A percentile compares a stretch with the other conserved stretches of the same genome.
Evolutionary conservation across 306 rosid genomes (phyloP).

Genomic region (Quercus gilva): DNA sequence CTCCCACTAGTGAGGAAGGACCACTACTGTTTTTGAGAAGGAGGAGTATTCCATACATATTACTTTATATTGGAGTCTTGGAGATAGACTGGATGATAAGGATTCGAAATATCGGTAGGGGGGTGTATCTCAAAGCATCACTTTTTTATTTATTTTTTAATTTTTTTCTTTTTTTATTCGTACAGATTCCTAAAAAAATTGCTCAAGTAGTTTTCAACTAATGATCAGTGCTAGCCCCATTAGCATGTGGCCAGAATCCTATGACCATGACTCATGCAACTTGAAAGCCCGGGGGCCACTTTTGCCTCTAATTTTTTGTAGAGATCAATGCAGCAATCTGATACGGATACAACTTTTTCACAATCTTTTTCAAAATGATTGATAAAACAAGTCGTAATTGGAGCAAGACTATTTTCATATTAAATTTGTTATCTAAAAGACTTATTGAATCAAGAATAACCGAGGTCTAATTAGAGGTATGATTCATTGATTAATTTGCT

Average conservation of each 20-base stretch:
- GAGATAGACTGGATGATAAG: slow-evolving; percentile 48
- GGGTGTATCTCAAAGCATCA: slow-evolving; percentile 33
- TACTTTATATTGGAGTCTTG: slow-evolving; percentile 27
- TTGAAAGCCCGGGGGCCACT: slow-evolving; percentile 27
- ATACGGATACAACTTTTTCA: no score
- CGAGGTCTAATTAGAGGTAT: background rate
- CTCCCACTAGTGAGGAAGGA: slow-evolving; percentile 45
- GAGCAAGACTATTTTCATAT: no score
- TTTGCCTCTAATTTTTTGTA: slow-evolving; percentile 5
- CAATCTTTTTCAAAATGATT: no score
- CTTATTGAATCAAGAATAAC: background rate
- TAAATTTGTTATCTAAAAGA: background rate
- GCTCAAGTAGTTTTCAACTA: slow-evolving; percentile 46
- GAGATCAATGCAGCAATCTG: background rate
- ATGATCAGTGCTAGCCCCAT: slow-evolving; percentile 55
- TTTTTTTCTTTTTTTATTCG: background rate
- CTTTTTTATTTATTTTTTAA: slow-evolving; percentile 6
- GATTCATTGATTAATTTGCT: background rate
- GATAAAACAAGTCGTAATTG: no score
- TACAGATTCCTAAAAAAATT: slow-evolving; percentile 51
- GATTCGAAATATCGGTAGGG: slow-evolving; percentile 40
- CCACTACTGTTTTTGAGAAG: slow-evolving; percentile 27
- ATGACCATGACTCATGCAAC: slow-evolving; percentile 37
- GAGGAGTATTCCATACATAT: slow-evolving; percentile 38
- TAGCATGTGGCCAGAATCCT: slow-evolving; percentile 36